Percentiles rank a stretch among this genome's conserved stretches.
Conservation (phyloP, 2,329 filamentous ascomycete species). For the Alternaria triticina region DNA sequence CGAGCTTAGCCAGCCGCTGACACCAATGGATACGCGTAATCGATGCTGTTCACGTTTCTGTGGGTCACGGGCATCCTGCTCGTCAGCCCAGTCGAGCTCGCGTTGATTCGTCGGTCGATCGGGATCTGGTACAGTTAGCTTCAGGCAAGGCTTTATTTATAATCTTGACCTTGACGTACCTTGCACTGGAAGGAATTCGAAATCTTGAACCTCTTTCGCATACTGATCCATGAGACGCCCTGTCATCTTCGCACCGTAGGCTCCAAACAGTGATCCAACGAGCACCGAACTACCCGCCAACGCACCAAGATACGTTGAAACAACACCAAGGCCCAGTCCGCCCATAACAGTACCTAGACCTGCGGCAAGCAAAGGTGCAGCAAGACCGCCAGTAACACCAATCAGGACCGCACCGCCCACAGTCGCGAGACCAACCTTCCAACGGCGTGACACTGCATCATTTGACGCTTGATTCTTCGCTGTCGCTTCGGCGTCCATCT, state of each 20-base stretch:
- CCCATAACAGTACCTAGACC: conserved; percentile 80
- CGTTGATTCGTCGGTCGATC: conserved; percentile 28
- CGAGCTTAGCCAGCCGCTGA: conserved; percentile 79
- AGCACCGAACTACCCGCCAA: conserved; percentile 79
- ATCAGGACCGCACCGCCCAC: conserved; percentile 87
- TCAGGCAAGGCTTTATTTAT: background rate
- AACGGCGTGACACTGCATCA: conserved; percentile 66
- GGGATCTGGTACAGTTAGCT: conserved; percentile 22
- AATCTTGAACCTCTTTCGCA: conserved; percentile 82
- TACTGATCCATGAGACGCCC: conserved; percentile 85
- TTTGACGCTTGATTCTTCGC: conserved; percentile 73
- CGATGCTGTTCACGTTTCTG: conserved; percentile 38
- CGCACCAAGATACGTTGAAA: conserved; percentile 78
- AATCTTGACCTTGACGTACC: too few species aligned
- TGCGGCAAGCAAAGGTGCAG: conserved; percentile 75
- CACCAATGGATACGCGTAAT: conserved; percentile 77
- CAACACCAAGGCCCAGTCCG: conserved; percentile 74
- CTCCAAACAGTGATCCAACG: conserved; percentile 85
- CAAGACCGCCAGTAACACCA: conserved; percentile 76
- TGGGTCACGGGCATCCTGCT: conserved; percentile 33
- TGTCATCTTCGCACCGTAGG: conserved; percentile 82
- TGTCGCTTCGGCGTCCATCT: conserved; percentile 78
- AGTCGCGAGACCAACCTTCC: conserved; percentile 84
- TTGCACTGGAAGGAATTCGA: conserved; percentile 79
- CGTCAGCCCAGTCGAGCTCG: conserved; percentile 31